phyloP scores from a whole-genome alignment of 352 stramenopile genomes.

The Pythium phragmitis region DNA sequence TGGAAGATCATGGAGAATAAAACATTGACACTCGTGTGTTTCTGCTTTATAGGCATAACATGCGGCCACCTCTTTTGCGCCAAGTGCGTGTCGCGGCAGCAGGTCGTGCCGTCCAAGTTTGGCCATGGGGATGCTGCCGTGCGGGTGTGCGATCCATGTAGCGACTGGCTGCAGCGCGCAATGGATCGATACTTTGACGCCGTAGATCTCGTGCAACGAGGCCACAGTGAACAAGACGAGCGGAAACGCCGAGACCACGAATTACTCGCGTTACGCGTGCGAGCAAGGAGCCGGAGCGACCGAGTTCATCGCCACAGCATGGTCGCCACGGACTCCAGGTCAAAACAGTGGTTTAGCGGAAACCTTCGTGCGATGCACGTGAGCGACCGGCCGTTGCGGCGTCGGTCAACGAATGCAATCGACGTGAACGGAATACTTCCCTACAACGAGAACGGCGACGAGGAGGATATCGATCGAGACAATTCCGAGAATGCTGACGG shows the following conservation, averaged over 20 bases:
- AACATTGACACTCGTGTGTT: slow-evolving; percentile 4
- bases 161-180: slow-evolving; percentile 63
- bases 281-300: slow-evolving; percentile 6
- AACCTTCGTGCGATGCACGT: slow-evolving; percentile 76
- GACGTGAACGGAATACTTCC: slow-evolving; percentile 13
- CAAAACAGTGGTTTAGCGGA: slow-evolving; percentile 59
- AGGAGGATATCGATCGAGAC: not conserved
- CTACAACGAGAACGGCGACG: slow-evolving; percentile 11
- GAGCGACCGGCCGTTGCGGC: slow-evolving; percentile 50
- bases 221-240: not conserved
- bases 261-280: slow-evolving; percentile 5
- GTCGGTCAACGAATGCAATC: slow-evolving; percentile 36
- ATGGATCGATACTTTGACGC: slow-evolving; percentile 67
- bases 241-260: slow-evolving; percentile 7
- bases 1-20: not conserved
- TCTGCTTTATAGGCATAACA: slow-evolving; percentile 12
- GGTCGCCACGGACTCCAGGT: slow-evolving; percentile 19
- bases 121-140: slow-evolving; percentile 47
- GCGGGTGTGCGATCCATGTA: slow-evolving; percentile 60
- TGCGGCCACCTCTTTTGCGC: slow-evolving; percentile 66
- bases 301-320: slow-evolving; percentile 26
- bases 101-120: slow-evolving; percentile 60
- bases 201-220: slow-evolving; percentile 34
- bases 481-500: not conserved
- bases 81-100: slow-evolving; percentile 57